Evolutionary conservation across 192 early-diverging fungal genomes (phyloP).

Genomic region (Chytriomyces sp.): DNA sequence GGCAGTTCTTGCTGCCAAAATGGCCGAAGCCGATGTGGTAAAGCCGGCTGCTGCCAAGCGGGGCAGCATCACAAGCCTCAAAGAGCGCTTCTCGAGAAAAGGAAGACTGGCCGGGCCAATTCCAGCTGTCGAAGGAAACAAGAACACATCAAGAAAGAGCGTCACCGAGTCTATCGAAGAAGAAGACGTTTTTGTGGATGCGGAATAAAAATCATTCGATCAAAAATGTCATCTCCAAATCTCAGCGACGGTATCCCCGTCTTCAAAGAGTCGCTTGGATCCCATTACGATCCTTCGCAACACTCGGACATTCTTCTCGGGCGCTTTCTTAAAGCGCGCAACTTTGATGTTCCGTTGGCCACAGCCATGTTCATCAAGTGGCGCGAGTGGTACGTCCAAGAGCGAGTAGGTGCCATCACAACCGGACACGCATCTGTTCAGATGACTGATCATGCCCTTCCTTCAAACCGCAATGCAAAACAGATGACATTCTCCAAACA

Average conservation of each 20-base stretch:
- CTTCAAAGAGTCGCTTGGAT: neutral
- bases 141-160: too few relatives aligned
- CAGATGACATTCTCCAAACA: slow-evolving; percentile 51
- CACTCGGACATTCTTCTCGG: slow-evolving; percentile 64
- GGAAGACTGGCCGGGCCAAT: too few relatives aligned
- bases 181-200: too few relatives aligned
- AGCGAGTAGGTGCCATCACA: slow-evolving; percentile 4
- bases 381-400: slow-evolving; percentile 56
- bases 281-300: slow-evolving; percentile 18
- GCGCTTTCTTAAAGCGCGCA: slow-evolving; percentile 68
- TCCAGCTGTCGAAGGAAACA: too few relatives aligned
- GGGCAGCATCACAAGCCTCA: too few relatives aligned
- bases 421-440: neutral
- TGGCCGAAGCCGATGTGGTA: too few relatives aligned
- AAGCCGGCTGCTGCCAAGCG: too few relatives aligned
- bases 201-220: too few relatives aligned
- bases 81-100: too few relatives aligned
- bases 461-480: neutral
- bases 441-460: neutral
- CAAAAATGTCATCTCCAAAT: too few relatives aligned
- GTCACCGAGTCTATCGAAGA: too few relatives aligned
- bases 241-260: neutral
- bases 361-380: slow-evolving; percentile 64
- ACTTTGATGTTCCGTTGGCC: slow-evolving; percentile 61
- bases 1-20: neutral